These are phyloP conservation scores for Cadophora malorum DNA, from an alignment of 2,329 filamentous ascomycete genomes.

Conservation along the genomic window DNA sequence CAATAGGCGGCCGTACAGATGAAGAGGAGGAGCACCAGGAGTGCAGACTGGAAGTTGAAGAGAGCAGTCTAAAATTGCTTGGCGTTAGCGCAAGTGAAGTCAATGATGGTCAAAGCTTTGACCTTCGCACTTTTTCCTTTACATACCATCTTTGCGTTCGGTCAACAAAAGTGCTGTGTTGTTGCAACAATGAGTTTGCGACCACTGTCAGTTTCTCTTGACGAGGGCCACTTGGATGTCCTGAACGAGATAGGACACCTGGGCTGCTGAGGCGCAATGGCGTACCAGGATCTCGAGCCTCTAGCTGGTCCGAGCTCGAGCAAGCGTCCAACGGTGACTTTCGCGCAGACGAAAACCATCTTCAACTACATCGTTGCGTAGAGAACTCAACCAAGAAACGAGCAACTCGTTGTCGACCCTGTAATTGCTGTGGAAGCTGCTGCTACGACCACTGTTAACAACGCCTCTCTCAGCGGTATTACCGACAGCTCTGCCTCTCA, in stretches of 20 bases:
- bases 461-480: not conserved
- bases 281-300: not conserved
- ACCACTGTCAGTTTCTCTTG: not conserved
- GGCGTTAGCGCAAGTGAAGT: not conserved
- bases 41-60: slow-evolving; percentile 98
- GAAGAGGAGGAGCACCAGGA: slow-evolving; percentile 91
- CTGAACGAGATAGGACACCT: not conserved
- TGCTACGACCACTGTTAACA: not conserved
- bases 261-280: not conserved
- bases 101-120: not conserved
- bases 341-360: not conserved
- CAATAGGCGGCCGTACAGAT: slow-evolving; percentile 97
- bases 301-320: not conserved
- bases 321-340: not conserved
- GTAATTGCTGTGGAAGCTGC: not conserved
- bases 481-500: not conserved
- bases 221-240: not conserved
- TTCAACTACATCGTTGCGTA: not conserved
- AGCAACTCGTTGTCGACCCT: not conserved
- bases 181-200: slow-evolving; percentile 1
- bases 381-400: not conserved
- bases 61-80: slow-evolving; percentile 74
- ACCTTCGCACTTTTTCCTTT: not conserved
- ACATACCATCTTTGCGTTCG: slow-evolving; percentile 27
- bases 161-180: slow-evolving; percentile 9